Base-by-base conservation (phyloP, 1,284 basidiomycete species). In the Malassezia japonica region DNA sequence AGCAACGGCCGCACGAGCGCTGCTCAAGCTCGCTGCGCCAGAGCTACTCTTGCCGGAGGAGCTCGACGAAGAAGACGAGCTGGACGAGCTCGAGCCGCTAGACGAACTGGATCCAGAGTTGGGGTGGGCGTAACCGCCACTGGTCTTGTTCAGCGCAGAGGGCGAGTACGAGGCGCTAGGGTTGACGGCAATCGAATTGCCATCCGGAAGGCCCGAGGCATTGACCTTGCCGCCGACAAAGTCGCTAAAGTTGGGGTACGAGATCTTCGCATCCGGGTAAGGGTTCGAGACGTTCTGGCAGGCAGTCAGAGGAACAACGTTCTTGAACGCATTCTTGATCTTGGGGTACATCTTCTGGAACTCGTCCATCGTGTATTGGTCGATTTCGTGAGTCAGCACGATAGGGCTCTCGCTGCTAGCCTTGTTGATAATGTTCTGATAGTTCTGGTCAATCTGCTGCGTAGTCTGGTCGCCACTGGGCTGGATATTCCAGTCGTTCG, bases 401-500 rank as follows among this genome's bases (percentile, higher is more conserved):
- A 68, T 65, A 41, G 70, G 75, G 77, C 62, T 63, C 66, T 31
- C 77, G 37, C 72, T 67, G 35, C 60, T 59, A 8, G 64, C 70
- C 40, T 62, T 60, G 53, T 67, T 59, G 50, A 78, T 65, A 59
- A 78, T 69, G 12, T 56, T 57, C 33, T 77, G 63, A 65, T 79
- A 79, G 68, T 78, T 77, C 28, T 56, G 57, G 25, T 75, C 66
- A 40, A 79, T 73, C 36, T 45, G 46, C 33, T 57, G 46, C 12
- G 55, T 53, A 5, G 75, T 75, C 25, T 75, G 58, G 23, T 65
- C 67, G 6, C 68, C 64, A 34, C 59, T 60, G 7, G 62, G 62
- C 16, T 64, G 59, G 20, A 74, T 70, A 49, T 69, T 54, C 76
- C 76, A 77, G 64, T 78, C 77, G 34, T 76, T 46, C 12, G 62